Evolutionary conservation across 805 yeast genomes (phyloP).

Genomic region (Wickerhamiella dianesei): DNA sequence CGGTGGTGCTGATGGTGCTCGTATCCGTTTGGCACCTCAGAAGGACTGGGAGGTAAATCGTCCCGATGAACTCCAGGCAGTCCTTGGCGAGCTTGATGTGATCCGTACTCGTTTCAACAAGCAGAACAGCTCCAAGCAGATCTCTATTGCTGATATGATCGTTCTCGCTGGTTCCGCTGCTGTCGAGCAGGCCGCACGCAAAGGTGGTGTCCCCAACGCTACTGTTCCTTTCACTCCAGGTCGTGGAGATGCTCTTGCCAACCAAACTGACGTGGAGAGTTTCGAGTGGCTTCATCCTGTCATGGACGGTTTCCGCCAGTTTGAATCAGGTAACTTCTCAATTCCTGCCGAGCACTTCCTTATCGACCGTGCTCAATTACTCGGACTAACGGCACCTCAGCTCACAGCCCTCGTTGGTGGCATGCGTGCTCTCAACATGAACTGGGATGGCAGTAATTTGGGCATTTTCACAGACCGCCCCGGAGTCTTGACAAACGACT

Average conservation of each 20-base stretch:
- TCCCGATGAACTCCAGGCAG: constrained; percentile 12
- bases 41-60: constrained; percentile 16
- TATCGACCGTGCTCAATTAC: constrained; percentile 13
- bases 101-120: constrained; percentile 9
- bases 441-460: constrained; percentile 12
- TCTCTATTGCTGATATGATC: constrained; percentile 14
- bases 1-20: constrained; percentile 17
- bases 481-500: constrained; percentile 13
- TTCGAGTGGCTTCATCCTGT: constrained; percentile 15
- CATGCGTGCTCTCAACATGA: constrained; percentile 11
- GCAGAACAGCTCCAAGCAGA: constrained; percentile 1
- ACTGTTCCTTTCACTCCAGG: constrained; percentile 16
- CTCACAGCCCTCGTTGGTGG: constrained; percentile 15
- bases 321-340: constrained; percentile 11
- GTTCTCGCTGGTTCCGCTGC: constrained; percentile 14
- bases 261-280: constrained; percentile 10
- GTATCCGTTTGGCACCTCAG: constrained; percentile 13
- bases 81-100: constrained; percentile 6
- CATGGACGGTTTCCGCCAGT: constrained; percentile 16
- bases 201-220: constrained; percentile 7
- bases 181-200: constrained; percentile 12
- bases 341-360: constrained; percentile 12
- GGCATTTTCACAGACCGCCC: constrained; percentile 12
- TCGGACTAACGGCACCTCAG: constrained; percentile 13
- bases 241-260: constrained; percentile 11